Evolutionary conservation across 768 basidiomycete species (phyloP).

Genomic region (Phallus indusiatus): DNA sequence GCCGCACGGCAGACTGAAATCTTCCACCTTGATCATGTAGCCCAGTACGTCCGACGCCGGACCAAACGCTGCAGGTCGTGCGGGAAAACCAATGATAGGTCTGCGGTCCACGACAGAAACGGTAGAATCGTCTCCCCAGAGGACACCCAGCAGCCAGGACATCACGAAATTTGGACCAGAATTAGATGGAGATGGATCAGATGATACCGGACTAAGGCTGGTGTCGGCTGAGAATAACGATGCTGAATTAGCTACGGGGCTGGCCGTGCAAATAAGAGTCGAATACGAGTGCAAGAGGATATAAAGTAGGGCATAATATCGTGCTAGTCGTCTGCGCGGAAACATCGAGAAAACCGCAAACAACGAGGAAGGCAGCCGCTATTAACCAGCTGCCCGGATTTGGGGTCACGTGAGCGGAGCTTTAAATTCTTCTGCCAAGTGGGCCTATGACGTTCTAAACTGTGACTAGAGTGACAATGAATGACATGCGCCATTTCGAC

Average conservation of each 20-base stretch:
- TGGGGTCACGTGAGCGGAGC: not conserved
- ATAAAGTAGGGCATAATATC: not conserved
- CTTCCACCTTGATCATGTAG: slow-evolving; percentile 44
- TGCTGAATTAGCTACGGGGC: not conserved
- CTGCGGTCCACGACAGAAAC: slow-evolving; percentile 71
- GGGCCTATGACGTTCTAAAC: too few species aligned
- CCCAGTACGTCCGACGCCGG: slow-evolving; percentile 60
- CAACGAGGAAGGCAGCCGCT: not conserved
- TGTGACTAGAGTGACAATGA: too few species aligned
- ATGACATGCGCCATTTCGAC: too few species aligned
- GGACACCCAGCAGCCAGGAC: slow-evolving; percentile 19
- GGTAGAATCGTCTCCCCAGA: slow-evolving; percentile 30
- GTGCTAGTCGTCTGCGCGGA: not conserved
- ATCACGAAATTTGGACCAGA: not conserved
- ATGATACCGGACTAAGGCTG: not conserved
- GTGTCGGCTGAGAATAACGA: not conserved
- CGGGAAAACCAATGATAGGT: slow-evolving; percentile 60
- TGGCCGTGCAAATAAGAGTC: not conserved
- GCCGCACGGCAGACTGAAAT: slow-evolving; percentile 5
- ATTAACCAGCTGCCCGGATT: not conserved
- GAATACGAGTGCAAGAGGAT: not conserved
- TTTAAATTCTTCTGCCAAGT: not conserved
- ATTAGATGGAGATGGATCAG: not conserved
- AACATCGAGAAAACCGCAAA: not conserved
- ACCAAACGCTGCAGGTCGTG: slow-evolving; percentile 70